Base-by-base conservation (phyloP, 2,329 filamentous ascomycete species). In the Claviceps digitariae region DNA sequence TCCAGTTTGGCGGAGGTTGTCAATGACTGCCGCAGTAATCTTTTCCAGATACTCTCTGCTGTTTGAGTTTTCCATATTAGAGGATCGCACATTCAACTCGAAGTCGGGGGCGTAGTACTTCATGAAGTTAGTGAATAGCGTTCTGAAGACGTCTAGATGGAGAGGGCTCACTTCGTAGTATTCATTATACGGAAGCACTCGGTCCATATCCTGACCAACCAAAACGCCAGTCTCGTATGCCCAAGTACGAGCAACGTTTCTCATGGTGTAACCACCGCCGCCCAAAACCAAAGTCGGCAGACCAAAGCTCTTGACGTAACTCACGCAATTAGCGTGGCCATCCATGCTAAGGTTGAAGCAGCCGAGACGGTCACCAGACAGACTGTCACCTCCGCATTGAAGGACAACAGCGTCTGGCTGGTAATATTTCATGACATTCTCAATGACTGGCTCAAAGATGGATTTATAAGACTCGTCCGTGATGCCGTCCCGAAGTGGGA, bases 321-420 rank as follows among this genome's bases (percentile, higher is more conserved):
- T 85, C 60, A 97, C 89, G 66, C 93, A 98, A 68, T 90, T 90
- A 59, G 91, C 90, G 67, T 98, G 93, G 4, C 91, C 91, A 62
- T 85, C 84, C 80, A 98, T 96, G 69, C 94, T 97, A 57, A 98
- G 77, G 67, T 97, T 98, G 77, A 98, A 98, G 68, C 90, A 94
- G 51, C 93, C 93, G 0, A 98, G 78, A 38, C 93, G 83, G 69
- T 98, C 93, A 48, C 93, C 91, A 29, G 90, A 95, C 17, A 98
- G 78, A 62, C 87, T 94, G 72, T 98, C 93, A 49, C 91, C 91
- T 53, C 93, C 93, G 64, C 93, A 98, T 67, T 98, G 93, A 3
- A 98, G 77, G 5, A 97, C 93, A 52, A 98, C 91, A 4, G 90
- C 91, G 61, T 90, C 83, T 0, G 93, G 93, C 54, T 86, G 83